These are phyloP conservation scores for Cytospora paraplurivora DNA, from an alignment of 2,329 filamentous ascomycete species.

Conservation along the genomic window DNA sequence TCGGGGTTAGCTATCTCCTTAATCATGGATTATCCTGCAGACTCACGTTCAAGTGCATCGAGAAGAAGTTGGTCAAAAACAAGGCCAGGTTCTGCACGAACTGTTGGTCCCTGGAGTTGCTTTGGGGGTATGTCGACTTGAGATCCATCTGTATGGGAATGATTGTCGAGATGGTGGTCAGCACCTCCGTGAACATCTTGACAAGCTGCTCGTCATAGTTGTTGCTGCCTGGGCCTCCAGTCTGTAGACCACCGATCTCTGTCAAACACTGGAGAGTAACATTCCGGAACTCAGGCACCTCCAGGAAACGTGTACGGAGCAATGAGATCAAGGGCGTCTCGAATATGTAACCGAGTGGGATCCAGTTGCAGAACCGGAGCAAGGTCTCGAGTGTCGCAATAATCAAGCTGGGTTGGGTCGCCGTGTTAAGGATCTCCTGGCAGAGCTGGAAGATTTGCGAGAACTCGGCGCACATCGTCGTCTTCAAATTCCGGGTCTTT, in stretches of 20 bases:
- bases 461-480: conserved; percentile 98
- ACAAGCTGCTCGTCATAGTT: conserved; percentile 95
- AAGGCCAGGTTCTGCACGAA: conserved; percentile 96
- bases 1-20: conserved; percentile 27
- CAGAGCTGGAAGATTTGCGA: conserved; percentile 98
- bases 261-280: conserved; percentile 95
- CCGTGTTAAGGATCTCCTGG: conserved; percentile 89
- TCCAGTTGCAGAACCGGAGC: conserved; percentile 98
- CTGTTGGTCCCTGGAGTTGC: conserved; percentile 92
- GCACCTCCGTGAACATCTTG: conserved; percentile 96
- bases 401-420: conserved; percentile 80
- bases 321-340: conserved; percentile 97
- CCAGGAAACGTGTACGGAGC: conserved; percentile 86
- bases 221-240: conserved; percentile 68
- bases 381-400: conserved; percentile 97
- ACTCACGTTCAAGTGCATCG: conserved; percentile 80
- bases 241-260: conserved; percentile 92
- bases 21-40: neutral
- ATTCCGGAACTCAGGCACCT: conserved; percentile 93
- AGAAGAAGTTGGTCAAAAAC: conserved; percentile 96
- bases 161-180: conserved; percentile 90
- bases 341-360: conserved; percentile 97
- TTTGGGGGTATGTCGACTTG: conserved; percentile 86
- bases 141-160: conserved; percentile 89
- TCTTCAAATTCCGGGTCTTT: conserved; percentile 95